Conservation (phyloP, 2,329 filamentous ascomycete species). For the Thielaviopsis musarum region DNA sequence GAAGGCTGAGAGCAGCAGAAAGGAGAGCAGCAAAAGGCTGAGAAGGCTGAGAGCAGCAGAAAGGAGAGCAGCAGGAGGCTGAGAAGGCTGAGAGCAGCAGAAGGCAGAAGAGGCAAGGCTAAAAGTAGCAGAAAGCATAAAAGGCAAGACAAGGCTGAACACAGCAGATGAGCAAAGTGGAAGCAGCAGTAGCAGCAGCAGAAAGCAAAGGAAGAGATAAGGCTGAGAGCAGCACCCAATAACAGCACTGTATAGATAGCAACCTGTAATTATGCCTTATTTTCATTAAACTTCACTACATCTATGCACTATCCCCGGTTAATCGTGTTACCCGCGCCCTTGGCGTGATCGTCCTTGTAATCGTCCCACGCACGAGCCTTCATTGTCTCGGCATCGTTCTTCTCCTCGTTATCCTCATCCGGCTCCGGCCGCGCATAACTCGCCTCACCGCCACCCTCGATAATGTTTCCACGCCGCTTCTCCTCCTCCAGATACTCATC, state of each 20-base stretch:
- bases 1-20: too few species aligned
- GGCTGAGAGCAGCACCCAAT: too few species aligned
- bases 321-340: slow-evolving; percentile 65
- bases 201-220: too few species aligned
- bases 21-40: too few species aligned
- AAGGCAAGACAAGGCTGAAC: too few species aligned
- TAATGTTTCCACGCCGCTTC: slow-evolving; percentile 64
- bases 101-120: too few species aligned
- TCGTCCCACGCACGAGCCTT: slow-evolving; percentile 95
- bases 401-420: slow-evolving; percentile 83
- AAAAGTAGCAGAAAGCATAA: too few species aligned
- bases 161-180: too few species aligned
- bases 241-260: neutral
- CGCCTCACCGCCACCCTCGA: slow-evolving; percentile 74
- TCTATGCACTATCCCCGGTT: slow-evolving; percentile 43
- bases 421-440: slow-evolving; percentile 51
- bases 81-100: too few species aligned
- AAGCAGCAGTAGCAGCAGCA: too few species aligned
- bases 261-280: neutral
- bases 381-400: slow-evolving; percentile 74
- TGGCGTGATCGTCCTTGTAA: slow-evolving; percentile 76
- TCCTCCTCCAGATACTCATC: slow-evolving; percentile 97
- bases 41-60: too few species aligned
- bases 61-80: too few species aligned
- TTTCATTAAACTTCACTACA: neutral